These are phyloP conservation scores for Castanopsis chinensis DNA, from an alignment of 306 rosid species.

Conservation along the genomic window DNA sequence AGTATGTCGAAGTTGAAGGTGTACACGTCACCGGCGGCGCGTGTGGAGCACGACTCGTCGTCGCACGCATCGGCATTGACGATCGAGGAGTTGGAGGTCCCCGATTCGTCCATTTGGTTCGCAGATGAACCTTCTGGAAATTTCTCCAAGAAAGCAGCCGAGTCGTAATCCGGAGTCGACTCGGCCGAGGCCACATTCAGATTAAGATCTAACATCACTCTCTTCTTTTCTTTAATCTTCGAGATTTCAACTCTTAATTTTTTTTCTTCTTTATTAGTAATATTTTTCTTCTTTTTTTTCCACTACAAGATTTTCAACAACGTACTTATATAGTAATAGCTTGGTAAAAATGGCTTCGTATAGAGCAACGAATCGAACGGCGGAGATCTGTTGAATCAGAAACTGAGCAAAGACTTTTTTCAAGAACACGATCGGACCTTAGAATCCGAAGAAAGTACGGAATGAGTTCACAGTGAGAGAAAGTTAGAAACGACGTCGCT, in stretches of 20 bases:
- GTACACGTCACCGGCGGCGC: constrained; percentile 53
- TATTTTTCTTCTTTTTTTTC: too few species aligned
- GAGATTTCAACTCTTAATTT: constrained; percentile 24
- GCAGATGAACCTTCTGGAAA: constrained; percentile 50
- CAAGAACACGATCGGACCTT: constrained; percentile 31
- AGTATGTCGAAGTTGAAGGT: constrained; percentile 83
- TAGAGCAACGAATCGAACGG: constrained; percentile 13
- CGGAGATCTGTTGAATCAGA: constrained; percentile 23
- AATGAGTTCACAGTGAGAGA: not conserved
- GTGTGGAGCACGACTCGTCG: constrained; percentile 84
- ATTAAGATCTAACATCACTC: constrained; percentile 82
- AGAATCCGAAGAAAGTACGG: constrained; percentile 10
- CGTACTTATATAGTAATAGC: not conserved
- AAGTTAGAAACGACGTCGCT: not conserved
- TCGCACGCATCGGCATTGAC: constrained; percentile 93
- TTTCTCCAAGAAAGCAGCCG: constrained; percentile 37
- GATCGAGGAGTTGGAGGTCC: constrained; percentile 88
- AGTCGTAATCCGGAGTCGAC: constrained; percentile 48
- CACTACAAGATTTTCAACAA: constrained; percentile 9
- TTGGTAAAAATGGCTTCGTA: not conserved
- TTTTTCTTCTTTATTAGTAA: not conserved
- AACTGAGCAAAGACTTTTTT: constrained; percentile 4
- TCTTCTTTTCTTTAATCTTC: constrained; percentile 7
- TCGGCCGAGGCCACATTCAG: constrained; percentile 61
- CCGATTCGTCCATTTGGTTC: constrained; percentile 86